These are phyloP conservation scores for Fusarium irregulare DNA, from an alignment of 2,329 filamentous ascomycete genomes.

Conservation along the genomic window DNA sequence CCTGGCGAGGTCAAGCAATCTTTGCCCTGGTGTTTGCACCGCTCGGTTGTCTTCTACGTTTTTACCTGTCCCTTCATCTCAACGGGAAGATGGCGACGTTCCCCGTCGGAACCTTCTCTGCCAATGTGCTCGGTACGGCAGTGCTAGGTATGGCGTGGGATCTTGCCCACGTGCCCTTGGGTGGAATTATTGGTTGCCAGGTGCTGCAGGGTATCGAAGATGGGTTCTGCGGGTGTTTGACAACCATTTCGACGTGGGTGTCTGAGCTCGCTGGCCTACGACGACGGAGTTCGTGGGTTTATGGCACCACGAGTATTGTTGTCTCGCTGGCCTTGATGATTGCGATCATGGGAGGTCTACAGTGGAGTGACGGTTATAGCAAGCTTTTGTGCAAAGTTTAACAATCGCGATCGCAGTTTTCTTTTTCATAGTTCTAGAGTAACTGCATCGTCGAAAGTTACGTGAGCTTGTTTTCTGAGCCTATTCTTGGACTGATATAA, in stretches of 20 bases:
- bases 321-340: conserved; percentile 70
- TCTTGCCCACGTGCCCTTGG: conserved; percentile 73
- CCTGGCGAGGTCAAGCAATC: conserved; percentile 79
- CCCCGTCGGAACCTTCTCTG: conserved; percentile 86
- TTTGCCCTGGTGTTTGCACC: conserved; percentile 88
- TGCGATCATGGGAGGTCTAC: conserved; percentile 78
- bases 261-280: conserved; percentile 67
- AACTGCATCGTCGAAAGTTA: background rate
- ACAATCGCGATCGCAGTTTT: background rate
- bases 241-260: conserved; percentile 76
- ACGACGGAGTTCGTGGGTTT: conserved; percentile 71
- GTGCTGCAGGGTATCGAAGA: conserved; percentile 74
- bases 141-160: conserved; percentile 83
- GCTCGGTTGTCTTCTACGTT: conserved; percentile 79
- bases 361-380: conserved; percentile 73
- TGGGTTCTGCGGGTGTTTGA: conserved; percentile 75
- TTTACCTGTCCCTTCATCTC: conserved; percentile 76
- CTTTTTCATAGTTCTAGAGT: background rate
- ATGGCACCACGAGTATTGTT: conserved; percentile 71
- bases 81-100: conserved; percentile 76
- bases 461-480: background rate
- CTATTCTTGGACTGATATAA: background rate
- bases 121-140: conserved; percentile 81
- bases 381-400: conserved; percentile 35
- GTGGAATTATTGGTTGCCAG: conserved; percentile 72